phyloP scores from a whole-genome alignment of 2,329 filamentous ascomycete genomes.

The Teratosphaeria gauchensis region DNA sequence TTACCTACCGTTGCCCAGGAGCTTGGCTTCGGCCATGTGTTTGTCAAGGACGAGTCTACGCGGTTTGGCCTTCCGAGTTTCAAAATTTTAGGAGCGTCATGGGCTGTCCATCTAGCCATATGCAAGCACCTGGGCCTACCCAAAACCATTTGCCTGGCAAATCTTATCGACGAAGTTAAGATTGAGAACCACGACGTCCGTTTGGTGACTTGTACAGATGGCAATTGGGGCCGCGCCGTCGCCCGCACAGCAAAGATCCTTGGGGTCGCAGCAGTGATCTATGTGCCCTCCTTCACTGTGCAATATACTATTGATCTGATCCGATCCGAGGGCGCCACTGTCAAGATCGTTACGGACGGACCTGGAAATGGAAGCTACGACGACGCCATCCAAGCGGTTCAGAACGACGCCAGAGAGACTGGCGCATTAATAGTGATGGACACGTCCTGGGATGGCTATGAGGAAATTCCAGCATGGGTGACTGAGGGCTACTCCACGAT shows the following conservation, averaged over 20 bases:
- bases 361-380: constrained; percentile 52
- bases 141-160: constrained; percentile 33
- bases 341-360: constrained; percentile 36
- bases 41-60: constrained; percentile 61
- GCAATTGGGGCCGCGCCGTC: constrained; percentile 67
- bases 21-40: constrained; percentile 48
- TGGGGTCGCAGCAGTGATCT: constrained; percentile 46
- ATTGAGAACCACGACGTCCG: constrained; percentile 26
- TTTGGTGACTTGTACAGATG: constrained; percentile 60
- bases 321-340: constrained; percentile 50
- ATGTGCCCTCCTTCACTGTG: constrained; percentile 53
- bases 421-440: constrained; percentile 56
- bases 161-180: constrained; percentile 28
- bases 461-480: constrained; percentile 60
- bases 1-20: constrained; percentile 47
- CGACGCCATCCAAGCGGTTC: constrained; percentile 45
- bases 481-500: constrained; percentile 70
- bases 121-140: constrained; percentile 35
- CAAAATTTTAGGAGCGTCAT: constrained; percentile 73
- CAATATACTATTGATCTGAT: constrained; percentile 46
- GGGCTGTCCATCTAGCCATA: constrained; percentile 56
- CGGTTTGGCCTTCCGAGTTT: constrained; percentile 64
- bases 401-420: constrained; percentile 32
- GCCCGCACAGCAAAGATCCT: constrained; percentile 57
- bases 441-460: constrained; percentile 56